Percentiles rank a stretch among this genome's conserved stretches.
Conservation (phyloP, 2,329 filamentous ascomycete species). For the Neofusicoccum umdonicola region DNA sequence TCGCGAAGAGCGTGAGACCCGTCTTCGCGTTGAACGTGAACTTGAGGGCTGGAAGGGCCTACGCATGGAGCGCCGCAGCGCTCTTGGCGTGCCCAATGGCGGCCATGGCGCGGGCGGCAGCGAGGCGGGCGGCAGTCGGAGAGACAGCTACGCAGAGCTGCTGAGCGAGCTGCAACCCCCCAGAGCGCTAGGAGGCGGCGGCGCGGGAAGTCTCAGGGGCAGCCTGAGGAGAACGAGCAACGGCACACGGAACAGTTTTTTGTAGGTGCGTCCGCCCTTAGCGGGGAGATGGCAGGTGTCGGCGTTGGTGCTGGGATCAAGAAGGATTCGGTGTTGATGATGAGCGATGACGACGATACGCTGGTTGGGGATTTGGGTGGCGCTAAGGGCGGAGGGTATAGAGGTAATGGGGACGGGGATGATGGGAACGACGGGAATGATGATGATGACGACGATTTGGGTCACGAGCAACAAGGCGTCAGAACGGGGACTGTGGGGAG, state of each 20-base stretch:
- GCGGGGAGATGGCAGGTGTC: not conserved
- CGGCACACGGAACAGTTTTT: slow-evolving; percentile 16
- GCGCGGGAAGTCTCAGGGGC: not conserved
- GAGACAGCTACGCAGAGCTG: slow-evolving; percentile 32
- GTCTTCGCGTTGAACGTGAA: slow-evolving; percentile 79
- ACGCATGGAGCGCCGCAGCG: slow-evolving; percentile 57
- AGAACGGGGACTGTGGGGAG: not conserved
- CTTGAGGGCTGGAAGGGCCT: slow-evolving; percentile 77
- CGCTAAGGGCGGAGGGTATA: slow-evolving; percentile 12
- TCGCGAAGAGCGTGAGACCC: slow-evolving; percentile 82
- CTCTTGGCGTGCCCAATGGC: slow-evolving; percentile 30
- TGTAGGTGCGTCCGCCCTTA: slow-evolving; percentile 19
- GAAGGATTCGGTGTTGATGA: not conserved
- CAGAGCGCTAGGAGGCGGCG: not conserved
- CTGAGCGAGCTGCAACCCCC: slow-evolving; percentile 14
- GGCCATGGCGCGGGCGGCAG: slow-evolving; percentile 32
- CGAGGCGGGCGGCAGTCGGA: slow-evolving; percentile 43
- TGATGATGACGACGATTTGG: not conserved
- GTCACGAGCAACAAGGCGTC: not conserved
- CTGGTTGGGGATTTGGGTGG: not conserved
- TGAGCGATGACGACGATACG: not conserved
- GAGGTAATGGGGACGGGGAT: not conserved
- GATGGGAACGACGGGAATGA: not conserved
- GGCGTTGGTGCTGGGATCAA: not conserved
- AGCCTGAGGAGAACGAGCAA: slow-evolving; percentile 5